Percentiles rank a stretch among this genome's conserved stretches.
phyloP scores from a whole-genome alignment of 306 rosid genomes.

The Lupinus albus region DNA sequence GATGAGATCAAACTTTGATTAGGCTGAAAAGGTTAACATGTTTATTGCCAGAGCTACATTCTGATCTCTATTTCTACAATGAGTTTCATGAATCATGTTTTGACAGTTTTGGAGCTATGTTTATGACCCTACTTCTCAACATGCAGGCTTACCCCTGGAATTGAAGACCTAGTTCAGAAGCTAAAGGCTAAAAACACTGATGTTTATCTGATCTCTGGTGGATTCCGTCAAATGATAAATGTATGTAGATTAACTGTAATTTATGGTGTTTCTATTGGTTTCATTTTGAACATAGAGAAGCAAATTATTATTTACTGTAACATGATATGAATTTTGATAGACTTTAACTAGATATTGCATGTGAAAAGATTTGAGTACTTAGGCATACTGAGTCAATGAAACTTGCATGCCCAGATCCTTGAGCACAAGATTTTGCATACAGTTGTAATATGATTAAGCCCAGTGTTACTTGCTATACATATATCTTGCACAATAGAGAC shows the following conservation, averaged over 20 bases:
- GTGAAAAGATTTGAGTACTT: constrained; percentile 17
- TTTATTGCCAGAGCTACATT: constrained; percentile 6
- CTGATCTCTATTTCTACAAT: constrained; percentile 7
- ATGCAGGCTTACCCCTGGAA: constrained; percentile 90
- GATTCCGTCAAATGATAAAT: constrained; percentile 94
- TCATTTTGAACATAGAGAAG: constrained; percentile 16
- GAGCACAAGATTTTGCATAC: background rate
- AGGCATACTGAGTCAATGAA: background rate
- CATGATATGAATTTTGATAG: constrained; percentile 10
- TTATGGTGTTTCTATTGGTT: constrained; percentile 26
- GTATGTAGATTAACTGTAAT: constrained; percentile 51
- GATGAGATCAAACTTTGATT: constrained; percentile 11
- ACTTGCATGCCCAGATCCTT: constrained; percentile 12
- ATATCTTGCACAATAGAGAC: constrained; percentile 10
- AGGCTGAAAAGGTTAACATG: constrained; percentile 1
- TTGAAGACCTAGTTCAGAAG: constrained; percentile 70
- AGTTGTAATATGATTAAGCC: background rate
- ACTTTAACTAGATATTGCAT: background rate
- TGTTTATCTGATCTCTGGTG: constrained; percentile 89
- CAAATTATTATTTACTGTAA: constrained; percentile 14
- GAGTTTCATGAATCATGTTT: constrained; percentile 27
- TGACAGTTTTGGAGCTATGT: constrained; percentile 13
- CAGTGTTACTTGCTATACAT: background rate
- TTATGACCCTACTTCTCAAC: constrained; percentile 32
- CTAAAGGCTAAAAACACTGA: constrained; percentile 59